Percentiles rank a stretch among this genome's conserved stretches.
These are phyloP conservation scores for Termitomyces sp. DNA, from an alignment of 768 basidiomycete species.

Conservation along the genomic window DNA sequence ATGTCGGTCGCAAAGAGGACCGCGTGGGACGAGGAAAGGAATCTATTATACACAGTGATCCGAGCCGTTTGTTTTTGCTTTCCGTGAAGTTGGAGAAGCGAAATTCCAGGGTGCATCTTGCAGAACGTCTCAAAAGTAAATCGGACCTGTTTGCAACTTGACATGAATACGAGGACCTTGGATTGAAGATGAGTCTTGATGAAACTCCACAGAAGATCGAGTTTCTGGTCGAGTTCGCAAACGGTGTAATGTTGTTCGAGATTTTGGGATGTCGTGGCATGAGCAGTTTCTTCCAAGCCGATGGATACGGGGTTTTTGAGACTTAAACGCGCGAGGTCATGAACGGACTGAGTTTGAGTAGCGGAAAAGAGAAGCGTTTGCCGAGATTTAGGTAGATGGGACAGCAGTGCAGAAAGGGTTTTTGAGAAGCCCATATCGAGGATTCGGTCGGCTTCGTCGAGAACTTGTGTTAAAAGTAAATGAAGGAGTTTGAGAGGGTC, in stretches of 20 bases:
- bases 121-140: conserved; percentile 96
- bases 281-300: conserved; percentile 53
- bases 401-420: conserved; percentile 87
- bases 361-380: conserved; percentile 97
- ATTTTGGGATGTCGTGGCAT: conserved; percentile 63
- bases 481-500: background rate
- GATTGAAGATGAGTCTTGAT: conserved; percentile 90
- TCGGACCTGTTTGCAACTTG: conserved; percentile 94
- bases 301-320: conserved; percentile 80
- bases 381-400: conserved; percentile 85
- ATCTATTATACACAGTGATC: conserved; percentile 78
- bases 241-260: conserved; percentile 90
- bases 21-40: conserved; percentile 78
- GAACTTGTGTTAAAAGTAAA: conserved; percentile 47
- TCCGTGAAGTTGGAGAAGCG: conserved; percentile 92
- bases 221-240: conserved; percentile 81
- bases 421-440: conserved; percentile 95
- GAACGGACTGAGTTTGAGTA: conserved; percentile 89
- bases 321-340: conserved; percentile 86
- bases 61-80: conserved; percentile 96
- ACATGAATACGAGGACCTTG: conserved; percentile 93
- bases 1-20: conserved; percentile 95
- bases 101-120: conserved; percentile 90
- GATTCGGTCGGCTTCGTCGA: conserved; percentile 96
- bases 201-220: conserved; percentile 92